Conservation (phyloP, 2,329 filamentous ascomycete species). For the Hypomyces perniciosus region DNA sequence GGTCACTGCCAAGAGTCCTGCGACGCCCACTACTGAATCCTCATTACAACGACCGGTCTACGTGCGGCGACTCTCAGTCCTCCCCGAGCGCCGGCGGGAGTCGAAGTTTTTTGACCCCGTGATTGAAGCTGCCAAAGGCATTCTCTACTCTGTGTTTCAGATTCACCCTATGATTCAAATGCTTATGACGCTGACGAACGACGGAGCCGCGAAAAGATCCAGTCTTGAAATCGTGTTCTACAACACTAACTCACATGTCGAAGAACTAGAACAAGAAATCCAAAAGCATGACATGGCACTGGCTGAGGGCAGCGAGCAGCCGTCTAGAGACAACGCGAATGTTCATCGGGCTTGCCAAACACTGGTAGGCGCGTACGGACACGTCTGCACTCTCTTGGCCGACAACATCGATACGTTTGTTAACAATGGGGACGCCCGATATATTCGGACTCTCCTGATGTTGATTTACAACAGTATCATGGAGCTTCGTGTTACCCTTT, state of each 20-base stretch:
- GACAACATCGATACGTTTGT: constrained; percentile 59
- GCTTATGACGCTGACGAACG: constrained; percentile 55
- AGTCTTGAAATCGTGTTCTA: constrained; percentile 63
- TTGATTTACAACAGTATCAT: constrained; percentile 62
- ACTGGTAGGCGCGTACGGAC: constrained; percentile 58
- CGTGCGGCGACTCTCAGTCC: constrained; percentile 55
- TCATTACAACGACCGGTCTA: constrained; percentile 55
- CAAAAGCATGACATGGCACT: constrained; percentile 51
- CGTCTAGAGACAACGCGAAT: constrained; percentile 53
- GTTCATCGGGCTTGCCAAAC: constrained; percentile 59
- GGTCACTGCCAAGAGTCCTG: constrained; percentile 44
- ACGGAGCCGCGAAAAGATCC: constrained; percentile 54
- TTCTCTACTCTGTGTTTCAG: constrained; percentile 61
- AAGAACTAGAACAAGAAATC: constrained; percentile 59
- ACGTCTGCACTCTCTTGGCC: constrained; percentile 56
- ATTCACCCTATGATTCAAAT: constrained; percentile 64
- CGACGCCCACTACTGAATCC: constrained; percentile 51
- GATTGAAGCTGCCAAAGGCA: constrained; percentile 59
- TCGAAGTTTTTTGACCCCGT: constrained; percentile 56
- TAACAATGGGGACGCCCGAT: constrained; percentile 59
- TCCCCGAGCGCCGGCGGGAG: constrained; percentile 58
- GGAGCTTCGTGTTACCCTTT: constrained; percentile 54
- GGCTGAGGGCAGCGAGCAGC: constrained; percentile 41
- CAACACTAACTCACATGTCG: constrained; percentile 60
- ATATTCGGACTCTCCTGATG: constrained; percentile 59